Evolutionary conservation across 306 rosid species (phyloP).

Genomic region (Cucurbita moschata): DNA sequence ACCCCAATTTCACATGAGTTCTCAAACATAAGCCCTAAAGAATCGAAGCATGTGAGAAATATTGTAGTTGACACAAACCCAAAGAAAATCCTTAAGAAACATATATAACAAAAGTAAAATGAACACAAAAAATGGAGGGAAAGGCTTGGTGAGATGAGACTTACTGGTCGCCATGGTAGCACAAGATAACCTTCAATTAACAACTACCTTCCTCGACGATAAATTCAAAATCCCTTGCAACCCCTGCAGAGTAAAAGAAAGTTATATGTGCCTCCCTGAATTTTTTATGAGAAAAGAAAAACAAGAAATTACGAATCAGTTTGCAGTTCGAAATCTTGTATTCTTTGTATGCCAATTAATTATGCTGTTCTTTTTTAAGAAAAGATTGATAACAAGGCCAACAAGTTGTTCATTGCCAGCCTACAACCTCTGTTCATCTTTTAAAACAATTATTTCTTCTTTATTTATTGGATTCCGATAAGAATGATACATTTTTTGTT

Average conservation of each 20-base stretch:
- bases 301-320: too few relatives aligned
- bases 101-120: background rate
- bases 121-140: background rate
- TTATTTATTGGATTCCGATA: too few relatives aligned
- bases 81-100: background rate
- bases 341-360: too few relatives aligned
- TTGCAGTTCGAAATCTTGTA: too few relatives aligned
- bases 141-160: background rate
- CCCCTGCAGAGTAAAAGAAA: background rate
- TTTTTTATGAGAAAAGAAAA: too few relatives aligned
- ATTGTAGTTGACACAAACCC: too few relatives aligned
- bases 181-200: background rate
- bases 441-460: too few relatives aligned
- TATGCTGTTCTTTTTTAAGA: too few relatives aligned
- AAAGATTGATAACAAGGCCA: too few relatives aligned
- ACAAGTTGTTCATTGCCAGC: too few relatives aligned
- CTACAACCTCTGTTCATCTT: too few relatives aligned
- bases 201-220: background rate
- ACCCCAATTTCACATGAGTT: slow-evolving; percentile 84
- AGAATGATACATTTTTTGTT: too few relatives aligned
- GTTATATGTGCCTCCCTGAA: background rate
- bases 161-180: background rate
- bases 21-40: slow-evolving; percentile 79
- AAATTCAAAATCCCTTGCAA: background rate
- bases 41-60: background rate